Conservation (phyloP, 768 basidiomycete species). For the Trametes cinnabarina region DNA sequence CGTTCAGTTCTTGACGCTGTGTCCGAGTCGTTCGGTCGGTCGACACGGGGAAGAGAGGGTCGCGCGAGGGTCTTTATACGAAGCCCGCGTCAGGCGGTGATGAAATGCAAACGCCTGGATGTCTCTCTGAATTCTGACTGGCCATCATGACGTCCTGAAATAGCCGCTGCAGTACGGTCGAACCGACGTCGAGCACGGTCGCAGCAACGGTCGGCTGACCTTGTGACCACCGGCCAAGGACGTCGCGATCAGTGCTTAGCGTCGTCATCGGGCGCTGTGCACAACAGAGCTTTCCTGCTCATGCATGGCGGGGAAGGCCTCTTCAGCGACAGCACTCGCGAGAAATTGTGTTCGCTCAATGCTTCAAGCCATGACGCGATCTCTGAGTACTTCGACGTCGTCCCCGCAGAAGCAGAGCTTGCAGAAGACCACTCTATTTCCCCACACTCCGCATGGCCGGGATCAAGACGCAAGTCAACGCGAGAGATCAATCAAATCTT, state of each 20-base stretch:
- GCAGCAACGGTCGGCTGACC: slow-evolving; percentile 13
- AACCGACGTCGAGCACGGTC: neutral
- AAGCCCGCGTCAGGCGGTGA: neutral
- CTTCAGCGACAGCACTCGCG: too few relatives aligned
- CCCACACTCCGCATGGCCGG: too few relatives aligned
- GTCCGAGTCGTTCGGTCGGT: neutral
- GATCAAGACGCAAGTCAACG: too few relatives aligned
- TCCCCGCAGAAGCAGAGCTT: too few relatives aligned
- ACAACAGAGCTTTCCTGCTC: too few relatives aligned
- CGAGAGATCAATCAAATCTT: too few relatives aligned
- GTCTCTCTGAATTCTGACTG: slow-evolving; percentile 6
- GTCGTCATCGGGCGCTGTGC: neutral
- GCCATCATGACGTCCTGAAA: slow-evolving; percentile 10
- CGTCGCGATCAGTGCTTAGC: neutral
- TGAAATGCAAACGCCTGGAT: neutral
- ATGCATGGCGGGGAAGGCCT: too few relatives aligned
- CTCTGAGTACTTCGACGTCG: too few relatives aligned
- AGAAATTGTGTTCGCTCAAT: too few relatives aligned
- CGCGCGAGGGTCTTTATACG: slow-evolving; percentile 6
- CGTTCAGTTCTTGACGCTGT: neutral
- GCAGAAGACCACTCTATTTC: too few relatives aligned
- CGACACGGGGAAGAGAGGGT: neutral
- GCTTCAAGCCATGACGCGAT: too few relatives aligned
- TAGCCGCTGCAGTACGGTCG: neutral
- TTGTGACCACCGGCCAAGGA: neutral